These are phyloP conservation scores for Telopea speciosissima DNA, from an alignment of 177 flowering plant genomes.

Conservation along the genomic window DNA sequence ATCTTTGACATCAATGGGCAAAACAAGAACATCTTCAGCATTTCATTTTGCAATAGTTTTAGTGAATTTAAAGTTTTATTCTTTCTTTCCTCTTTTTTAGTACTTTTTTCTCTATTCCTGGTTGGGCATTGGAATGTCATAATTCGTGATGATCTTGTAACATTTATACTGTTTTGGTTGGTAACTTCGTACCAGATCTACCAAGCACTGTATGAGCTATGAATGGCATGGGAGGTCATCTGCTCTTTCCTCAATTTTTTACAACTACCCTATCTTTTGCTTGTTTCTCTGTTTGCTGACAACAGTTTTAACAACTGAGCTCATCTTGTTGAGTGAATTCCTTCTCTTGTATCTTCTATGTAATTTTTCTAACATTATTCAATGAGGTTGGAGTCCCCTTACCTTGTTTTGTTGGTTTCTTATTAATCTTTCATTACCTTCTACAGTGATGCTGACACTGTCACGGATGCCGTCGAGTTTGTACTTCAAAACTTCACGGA, in stretches of 20 bases:
- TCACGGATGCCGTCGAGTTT: conserved; percentile 93
- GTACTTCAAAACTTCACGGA: conserved; percentile 96
- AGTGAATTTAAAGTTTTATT: background rate
- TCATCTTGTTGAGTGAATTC: background rate
- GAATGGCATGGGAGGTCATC: background rate
- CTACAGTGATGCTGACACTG: conserved; percentile 83
- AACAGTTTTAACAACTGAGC: background rate
- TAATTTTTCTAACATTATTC: too few species aligned
- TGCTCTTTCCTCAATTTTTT: background rate
- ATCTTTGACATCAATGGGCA: background rate
- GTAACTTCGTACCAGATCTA: too few species aligned
- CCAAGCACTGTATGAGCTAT: too few species aligned
- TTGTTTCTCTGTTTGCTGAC: background rate
- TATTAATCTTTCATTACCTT: background rate
- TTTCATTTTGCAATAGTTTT: background rate
- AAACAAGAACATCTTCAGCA: too few species aligned
- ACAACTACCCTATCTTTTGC: background rate
- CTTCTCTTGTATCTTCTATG: background rate
- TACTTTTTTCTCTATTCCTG: background rate
- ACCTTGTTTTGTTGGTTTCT: background rate
- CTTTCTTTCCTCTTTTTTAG: background rate
- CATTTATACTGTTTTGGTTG: too few species aligned
- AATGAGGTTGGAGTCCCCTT: too few species aligned
- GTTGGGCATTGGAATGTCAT: background rate
- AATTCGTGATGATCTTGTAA: background rate